These are phyloP conservation scores for Porphyridium purpureum DNA, from an alignment of 23 red algal genomes.

Conservation along the genomic window DNA sequence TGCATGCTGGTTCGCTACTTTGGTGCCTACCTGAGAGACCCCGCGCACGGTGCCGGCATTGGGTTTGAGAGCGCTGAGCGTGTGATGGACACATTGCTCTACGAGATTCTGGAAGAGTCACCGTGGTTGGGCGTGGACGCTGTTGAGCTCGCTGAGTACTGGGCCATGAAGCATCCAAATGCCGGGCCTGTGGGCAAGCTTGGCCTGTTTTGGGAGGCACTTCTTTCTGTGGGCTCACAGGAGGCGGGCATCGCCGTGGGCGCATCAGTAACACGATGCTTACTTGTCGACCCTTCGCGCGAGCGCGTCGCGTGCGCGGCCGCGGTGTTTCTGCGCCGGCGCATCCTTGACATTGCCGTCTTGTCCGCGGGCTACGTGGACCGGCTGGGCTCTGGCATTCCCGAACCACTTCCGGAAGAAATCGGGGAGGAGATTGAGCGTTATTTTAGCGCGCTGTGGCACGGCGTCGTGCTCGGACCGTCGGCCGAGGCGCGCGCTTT, in stretches of 20 bases:
- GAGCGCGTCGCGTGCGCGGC: slow-evolving; percentile 50
- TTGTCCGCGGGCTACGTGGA: slow-evolving; percentile 22
- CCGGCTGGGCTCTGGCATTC: slow-evolving; percentile 15
- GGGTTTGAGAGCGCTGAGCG: slow-evolving; percentile 23
- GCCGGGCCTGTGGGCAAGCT: slow-evolving; percentile 35
- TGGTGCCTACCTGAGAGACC: slow-evolving; percentile 19
- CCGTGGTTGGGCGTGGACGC: slow-evolving; percentile 43
- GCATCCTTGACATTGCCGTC: slow-evolving; percentile 46
- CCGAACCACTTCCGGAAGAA: slow-evolving; percentile 44
- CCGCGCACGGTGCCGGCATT: slow-evolving; percentile 22
- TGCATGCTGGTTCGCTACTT: slow-evolving; percentile 46
- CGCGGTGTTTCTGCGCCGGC: slow-evolving; percentile 39
- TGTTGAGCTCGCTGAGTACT: slow-evolving; percentile 43
- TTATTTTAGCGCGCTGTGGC: slow-evolving; percentile 49
- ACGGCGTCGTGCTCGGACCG: slow-evolving; percentile 43
- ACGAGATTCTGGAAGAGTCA: slow-evolving; percentile 36
- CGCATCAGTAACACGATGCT: slow-evolving; percentile 29
- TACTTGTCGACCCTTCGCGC: slow-evolving; percentile 12
- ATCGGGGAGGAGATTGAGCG: slow-evolving; percentile 57
- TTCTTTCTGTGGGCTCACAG: slow-evolving; percentile 14
- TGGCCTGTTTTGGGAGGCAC: slow-evolving; percentile 40
- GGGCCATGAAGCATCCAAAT: slow-evolving; percentile 44
- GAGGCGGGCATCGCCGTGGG: slow-evolving; percentile 14
- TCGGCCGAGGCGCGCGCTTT: slow-evolving; percentile 36
- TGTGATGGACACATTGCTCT: slow-evolving; percentile 39